Conservation (phyloP, 108 stramenopile genomes). For the Cyclotella atomus region DNA sequence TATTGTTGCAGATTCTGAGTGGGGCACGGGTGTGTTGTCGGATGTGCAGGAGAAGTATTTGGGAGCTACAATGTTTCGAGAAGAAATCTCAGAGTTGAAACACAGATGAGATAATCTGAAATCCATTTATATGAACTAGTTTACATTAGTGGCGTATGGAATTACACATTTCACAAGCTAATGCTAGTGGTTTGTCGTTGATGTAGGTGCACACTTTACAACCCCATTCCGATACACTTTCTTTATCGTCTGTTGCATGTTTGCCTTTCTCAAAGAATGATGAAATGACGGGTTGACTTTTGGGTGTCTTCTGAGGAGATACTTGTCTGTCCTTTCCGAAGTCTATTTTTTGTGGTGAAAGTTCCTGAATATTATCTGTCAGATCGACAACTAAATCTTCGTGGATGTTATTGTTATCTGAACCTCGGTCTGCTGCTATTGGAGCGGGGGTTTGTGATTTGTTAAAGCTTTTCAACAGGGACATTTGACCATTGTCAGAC, state of each 20-base stretch:
- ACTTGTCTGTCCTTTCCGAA: neutral
- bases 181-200: slow-evolving; percentile 63
- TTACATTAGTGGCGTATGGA: slow-evolving; percentile 11
- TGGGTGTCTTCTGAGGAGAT: neutral
- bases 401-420: neutral
- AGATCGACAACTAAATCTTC: neutral
- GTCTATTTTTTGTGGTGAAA: no score
- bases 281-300: neutral
- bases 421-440: neutral
- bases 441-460: slow-evolving; percentile 12
- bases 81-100: slow-evolving; percentile 41
- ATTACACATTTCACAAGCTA: slow-evolving; percentile 63
- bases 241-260: neutral
- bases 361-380: neutral
- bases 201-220: slow-evolving; percentile 67
- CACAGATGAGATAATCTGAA: neutral
- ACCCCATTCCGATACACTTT: slow-evolving; percentile 32
- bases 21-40: slow-evolving; percentile 38
- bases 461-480: slow-evolving; percentile 34
- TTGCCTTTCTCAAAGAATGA: slow-evolving; percentile 18
- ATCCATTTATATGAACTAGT: no score
- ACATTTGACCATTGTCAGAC: slow-evolving; percentile 19
- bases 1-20: slow-evolving; percentile 50
- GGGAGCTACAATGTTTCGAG: slow-evolving; percentile 47
- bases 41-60: slow-evolving; percentile 57